These are phyloP conservation scores for Polytrichum formosum DNA, from an alignment of 225 moss, liverwort and hornwort species.

Conservation along the genomic window DNA sequence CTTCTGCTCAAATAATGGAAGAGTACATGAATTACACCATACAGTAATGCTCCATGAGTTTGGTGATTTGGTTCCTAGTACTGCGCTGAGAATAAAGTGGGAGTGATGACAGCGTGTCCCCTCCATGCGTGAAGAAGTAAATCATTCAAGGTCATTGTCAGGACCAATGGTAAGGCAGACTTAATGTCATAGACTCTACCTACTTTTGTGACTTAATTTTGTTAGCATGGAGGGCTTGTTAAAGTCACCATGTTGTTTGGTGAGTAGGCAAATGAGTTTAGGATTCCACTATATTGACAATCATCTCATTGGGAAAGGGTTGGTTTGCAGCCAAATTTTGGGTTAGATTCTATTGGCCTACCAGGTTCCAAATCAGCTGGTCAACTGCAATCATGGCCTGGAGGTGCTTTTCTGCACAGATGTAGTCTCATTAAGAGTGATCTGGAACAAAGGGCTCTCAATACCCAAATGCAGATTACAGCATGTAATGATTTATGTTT, in stretches of 20 bases:
- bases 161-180: constrained; percentile 15
- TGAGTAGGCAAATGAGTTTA: neutral
- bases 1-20: too few species aligned
- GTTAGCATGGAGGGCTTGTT: constrained; percentile 6
- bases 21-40: neutral
- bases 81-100: constrained; percentile 24
- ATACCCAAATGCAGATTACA: too few species aligned
- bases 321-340: constrained; percentile 35
- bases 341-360: constrained; percentile 11
- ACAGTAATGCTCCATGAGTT: too few species aligned
- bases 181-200: constrained; percentile 1
- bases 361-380: constrained; percentile 19
- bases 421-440: too few species aligned
- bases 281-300: neutral
- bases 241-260: neutral
- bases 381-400: too few species aligned
- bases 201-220: too few species aligned
- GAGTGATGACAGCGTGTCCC: constrained; percentile 33
- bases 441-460: too few species aligned
- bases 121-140: constrained; percentile 21
- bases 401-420: too few species aligned
- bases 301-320: constrained; percentile 9
- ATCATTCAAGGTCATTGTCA: constrained; percentile 15
- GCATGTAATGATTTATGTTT: too few species aligned
- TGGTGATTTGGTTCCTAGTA: neutral